Base-by-base conservation (phyloP, 139 green algal species). In the Zygnema circumcarinatum region DNA sequence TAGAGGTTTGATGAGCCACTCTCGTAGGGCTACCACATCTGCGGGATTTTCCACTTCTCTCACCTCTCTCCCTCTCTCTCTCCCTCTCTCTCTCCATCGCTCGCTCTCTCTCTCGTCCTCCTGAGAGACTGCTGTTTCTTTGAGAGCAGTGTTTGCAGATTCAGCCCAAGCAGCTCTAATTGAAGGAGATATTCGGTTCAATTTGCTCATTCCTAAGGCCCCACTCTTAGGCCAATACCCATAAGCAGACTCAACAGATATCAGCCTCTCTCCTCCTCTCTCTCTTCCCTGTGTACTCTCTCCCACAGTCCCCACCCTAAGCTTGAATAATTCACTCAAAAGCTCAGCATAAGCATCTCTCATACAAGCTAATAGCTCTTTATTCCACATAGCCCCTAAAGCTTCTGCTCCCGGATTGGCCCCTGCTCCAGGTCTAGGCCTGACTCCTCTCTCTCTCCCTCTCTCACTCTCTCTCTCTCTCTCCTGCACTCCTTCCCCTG, bases 341-440 rank as follows among this genome's bases (percentile, higher is more conserved):
- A 89, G 74, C 38, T 76, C 84, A 1, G 35, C 33, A 78, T 89
- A 89, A 25, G 84, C 74, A 16, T 89, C 74, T 1, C 74, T 25
- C 3, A 85, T 40, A 35, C 90, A 81, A 11, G 85, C 85, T 47
- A 93, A 67, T 38, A 92, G 80, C 54, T 89, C 88, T 31, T 73
- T 76, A 81, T 93, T 92, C 74, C 80, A 90, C 31, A 32, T 41
- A 1, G 73, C 31, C 3, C 74, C 40, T 32, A 89, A 67, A 39
- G 54, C 25, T 1, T 88, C 68, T 35, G 40, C 36, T 54, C 29
- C n/a, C 2, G 81, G 32, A 78, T 78, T 85, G 2, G 3, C 29
- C 3, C 38, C 69, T 16, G 32, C 29, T 35, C 32, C 75, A 79
- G 16, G 20, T 79, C 33, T 20, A 42, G 22, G 33, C 75, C 32